Conservation (phyloP, 2,329 filamentous ascomycete genomes). For the Calycina herbarum region DNA sequence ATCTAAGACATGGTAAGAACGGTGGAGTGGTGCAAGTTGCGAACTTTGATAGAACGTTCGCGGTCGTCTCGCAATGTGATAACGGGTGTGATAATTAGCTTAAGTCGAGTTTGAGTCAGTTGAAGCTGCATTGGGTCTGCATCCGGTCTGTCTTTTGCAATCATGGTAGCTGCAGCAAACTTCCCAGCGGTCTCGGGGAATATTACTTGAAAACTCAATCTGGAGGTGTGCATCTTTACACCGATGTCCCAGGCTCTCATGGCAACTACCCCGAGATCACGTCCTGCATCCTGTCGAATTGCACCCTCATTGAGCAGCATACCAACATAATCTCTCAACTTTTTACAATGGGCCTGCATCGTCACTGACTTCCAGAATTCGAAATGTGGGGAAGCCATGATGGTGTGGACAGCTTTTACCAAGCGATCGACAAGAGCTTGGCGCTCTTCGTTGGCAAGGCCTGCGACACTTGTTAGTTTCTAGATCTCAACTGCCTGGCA, state of each 20-base stretch:
- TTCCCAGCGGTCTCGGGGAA: constrained; percentile 53
- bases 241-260: constrained; percentile 38
- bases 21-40: constrained; percentile 29
- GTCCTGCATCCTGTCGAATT: constrained; percentile 41
- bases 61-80: constrained; percentile 54
- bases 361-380: constrained; percentile 20
- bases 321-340: constrained; percentile 45
- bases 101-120: constrained; percentile 52
- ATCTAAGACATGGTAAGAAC: constrained; percentile 32
- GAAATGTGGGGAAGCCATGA: constrained; percentile 41
- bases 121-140: constrained; percentile 47
- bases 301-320: constrained; percentile 43
- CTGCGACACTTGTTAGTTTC: constrained; percentile 16
- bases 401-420: constrained; percentile 39
- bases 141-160: constrained; percentile 42
- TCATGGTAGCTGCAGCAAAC: constrained; percentile 51
- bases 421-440: constrained; percentile 41
- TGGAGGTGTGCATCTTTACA: constrained; percentile 46
- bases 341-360: constrained; percentile 28
- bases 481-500: neutral
- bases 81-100: constrained; percentile 54
- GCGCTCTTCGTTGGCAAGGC: constrained; percentile 29
- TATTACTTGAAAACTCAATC: constrained; percentile 45
- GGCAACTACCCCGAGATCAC: constrained; percentile 39
- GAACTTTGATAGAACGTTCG: constrained; percentile 29